A percentile compares a stretch with the other conserved stretches of the same genome.
Evolutionary conservation across 495 filamentous ascomycete species (phyloP).

Genomic region (Aspergillus hancockii): DNA sequence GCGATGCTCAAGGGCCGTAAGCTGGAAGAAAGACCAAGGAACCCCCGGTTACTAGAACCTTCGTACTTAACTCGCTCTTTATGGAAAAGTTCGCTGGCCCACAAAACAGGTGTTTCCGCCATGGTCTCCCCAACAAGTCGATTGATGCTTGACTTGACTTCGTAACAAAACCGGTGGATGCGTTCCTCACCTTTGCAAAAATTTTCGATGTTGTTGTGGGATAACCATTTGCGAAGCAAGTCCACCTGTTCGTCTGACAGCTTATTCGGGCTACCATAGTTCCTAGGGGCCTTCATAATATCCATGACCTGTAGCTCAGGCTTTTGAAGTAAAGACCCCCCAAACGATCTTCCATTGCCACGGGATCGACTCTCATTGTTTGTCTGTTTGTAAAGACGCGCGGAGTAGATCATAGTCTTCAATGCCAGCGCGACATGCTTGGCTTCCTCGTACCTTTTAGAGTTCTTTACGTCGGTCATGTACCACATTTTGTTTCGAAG

Average conservation of each 20-base stretch:
- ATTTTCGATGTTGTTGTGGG: slow-evolving; percentile 80
- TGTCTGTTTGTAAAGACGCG: slow-evolving; percentile 42
- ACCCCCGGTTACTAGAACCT: slow-evolving; percentile 51
- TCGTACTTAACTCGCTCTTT: slow-evolving; percentile 78
- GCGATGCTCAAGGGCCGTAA: slow-evolving; percentile 53
- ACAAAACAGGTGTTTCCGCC: slow-evolving; percentile 83
- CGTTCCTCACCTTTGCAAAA: slow-evolving; percentile 95
- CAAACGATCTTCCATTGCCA: slow-evolving; percentile 46
- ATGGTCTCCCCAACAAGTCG: slow-evolving; percentile 87
- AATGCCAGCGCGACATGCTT: slow-evolving; percentile 83
- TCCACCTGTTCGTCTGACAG: slow-evolving; percentile 94
- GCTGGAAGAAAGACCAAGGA: slow-evolving; percentile 47
- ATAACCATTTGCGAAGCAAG: slow-evolving; percentile 81
- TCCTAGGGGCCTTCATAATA: slow-evolving; percentile 76
- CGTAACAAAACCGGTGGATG: slow-evolving; percentile 91
- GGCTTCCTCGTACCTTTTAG: slow-evolving; percentile 85
- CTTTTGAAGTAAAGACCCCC: slow-evolving; percentile 71
- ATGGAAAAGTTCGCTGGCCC: slow-evolving; percentile 87
- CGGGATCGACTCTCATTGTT: slow-evolving; percentile 49
- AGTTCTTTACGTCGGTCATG: slow-evolving; percentile 92
- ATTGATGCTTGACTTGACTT: slow-evolving; percentile 82
- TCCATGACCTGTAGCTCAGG: slow-evolving; percentile 87
- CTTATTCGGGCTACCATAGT: slow-evolving; percentile 90
- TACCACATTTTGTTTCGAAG: slow-evolving; percentile 97
- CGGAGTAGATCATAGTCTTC: slow-evolving; percentile 78